Percentiles rank a stretch among this genome's conserved stretches.
Evolutionary conservation across 192 early-diverging fungal genomes (phyloP).

Genomic region (Phycomyces blakesleeanus): DNA sequence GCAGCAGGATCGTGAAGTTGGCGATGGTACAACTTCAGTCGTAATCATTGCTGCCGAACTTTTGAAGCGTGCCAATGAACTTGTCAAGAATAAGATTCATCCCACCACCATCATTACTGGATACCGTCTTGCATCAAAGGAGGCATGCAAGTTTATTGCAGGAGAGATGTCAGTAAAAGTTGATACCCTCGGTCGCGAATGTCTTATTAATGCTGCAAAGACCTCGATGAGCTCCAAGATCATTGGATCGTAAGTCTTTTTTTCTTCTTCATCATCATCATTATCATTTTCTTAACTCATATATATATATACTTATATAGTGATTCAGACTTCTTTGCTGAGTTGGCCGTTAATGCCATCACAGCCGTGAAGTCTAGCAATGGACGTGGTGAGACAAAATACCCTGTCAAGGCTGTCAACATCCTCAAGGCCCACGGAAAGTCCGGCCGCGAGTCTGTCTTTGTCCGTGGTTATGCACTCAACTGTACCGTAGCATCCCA

Average conservation of each 20-base stretch:
- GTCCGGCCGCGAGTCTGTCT: slow-evolving; percentile 77
- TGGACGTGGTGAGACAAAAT: slow-evolving; percentile 79
- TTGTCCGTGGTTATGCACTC: slow-evolving; percentile 91
- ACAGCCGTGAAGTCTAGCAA: slow-evolving; percentile 85
- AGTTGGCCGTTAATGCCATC: slow-evolving; percentile 91
- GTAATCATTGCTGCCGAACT: slow-evolving; percentile 98
- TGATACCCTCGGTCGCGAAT: slow-evolving; percentile 85
- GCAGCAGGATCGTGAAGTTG: slow-evolving; percentile 99
- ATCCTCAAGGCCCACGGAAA: slow-evolving; percentile 96
- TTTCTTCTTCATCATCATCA: neutral
- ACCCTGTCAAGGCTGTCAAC: slow-evolving; percentile 96
- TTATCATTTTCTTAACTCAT: neutral
- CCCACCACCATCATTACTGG: slow-evolving; percentile 97
- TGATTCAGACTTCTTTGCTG: slow-evolving; percentile 92
- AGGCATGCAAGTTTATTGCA: slow-evolving; percentile 95
- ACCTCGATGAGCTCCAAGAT: slow-evolving; percentile 97
- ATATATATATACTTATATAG: slow-evolving; percentile 28
- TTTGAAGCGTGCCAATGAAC: slow-evolving; percentile 88
- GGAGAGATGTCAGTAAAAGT: slow-evolving; percentile 94
- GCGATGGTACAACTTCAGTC: slow-evolving; percentile 98
- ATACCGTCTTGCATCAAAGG: slow-evolving; percentile 91
- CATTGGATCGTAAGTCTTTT: slow-evolving; percentile 80
- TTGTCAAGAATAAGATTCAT: slow-evolving; percentile 98
- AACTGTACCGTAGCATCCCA: slow-evolving; percentile 96
- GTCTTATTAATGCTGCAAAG: slow-evolving; percentile 93